Base-by-base conservation (phyloP, 768 basidiomycete species). In the Rubroboletus pulcherrimus region DNA sequence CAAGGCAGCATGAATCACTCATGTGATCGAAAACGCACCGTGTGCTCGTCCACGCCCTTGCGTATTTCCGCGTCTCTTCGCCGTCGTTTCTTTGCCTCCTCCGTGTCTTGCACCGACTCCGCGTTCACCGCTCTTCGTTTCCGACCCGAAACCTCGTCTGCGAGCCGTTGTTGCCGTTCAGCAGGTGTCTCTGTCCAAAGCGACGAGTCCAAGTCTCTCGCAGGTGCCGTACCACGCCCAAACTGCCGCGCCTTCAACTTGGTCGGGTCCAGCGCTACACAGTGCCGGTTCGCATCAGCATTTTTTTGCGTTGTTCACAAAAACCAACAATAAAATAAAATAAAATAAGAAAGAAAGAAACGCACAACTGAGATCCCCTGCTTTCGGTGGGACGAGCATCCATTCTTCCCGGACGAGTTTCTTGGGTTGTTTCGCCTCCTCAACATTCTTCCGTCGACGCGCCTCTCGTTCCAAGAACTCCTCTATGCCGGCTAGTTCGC, bases 161-260 rank as follows among this genome's bases (percentile, higher is more conserved):
- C 85, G n/a, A 98, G 76, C 1, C 97, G 82, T 64, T 96, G 87
- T 67, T 92, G 93, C 15, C 88, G 81, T 67, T 98, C 93, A 0
- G 87, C 87, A 0, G 97, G 97, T 0, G 97, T 98, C 76, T 99
- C 97, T 0, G 97, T 99, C 97, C 97, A 99, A 12, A 96, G 78
- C 3, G 85, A 86, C 52, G 73, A 80, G 61, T 89, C 89, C 31
- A 71, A 66, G 29, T 69, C 63, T 7, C 72, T 72, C 42, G 76
- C 70, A 1, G 76, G 72, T 12, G 74, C 68, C n/a, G 73, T 59
- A 24, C 82, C 74, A 51, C 81, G 77, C n/a, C 87, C 83, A 71
- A 95, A 95, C 66, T 91, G 87, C 21, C 92, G 85, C 2, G 83
- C 74, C 70, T 85, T 87, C 21, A 93, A 74, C 66, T 90, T 92